phyloP scores from a whole-genome alignment of 176 grass and related monocot genomes.

The Bonia amplexicaulis region DNA sequence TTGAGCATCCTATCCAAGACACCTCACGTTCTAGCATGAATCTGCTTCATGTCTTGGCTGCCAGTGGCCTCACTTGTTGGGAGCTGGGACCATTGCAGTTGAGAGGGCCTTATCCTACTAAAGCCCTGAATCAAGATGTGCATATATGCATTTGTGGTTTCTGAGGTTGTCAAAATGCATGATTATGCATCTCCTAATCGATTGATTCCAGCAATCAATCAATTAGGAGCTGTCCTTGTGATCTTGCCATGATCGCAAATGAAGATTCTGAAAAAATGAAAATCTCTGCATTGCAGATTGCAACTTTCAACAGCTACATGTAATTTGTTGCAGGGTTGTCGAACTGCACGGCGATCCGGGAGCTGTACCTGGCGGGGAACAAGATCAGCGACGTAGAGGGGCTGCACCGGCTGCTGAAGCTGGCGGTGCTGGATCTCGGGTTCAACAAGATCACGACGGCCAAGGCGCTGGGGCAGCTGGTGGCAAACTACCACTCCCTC shows the following conservation, averaged over 20 bases:
- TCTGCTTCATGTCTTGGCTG: constrained; percentile 1
- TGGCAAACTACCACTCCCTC: constrained; percentile 97
- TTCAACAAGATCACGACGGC: constrained; percentile 95
- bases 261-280: neutral
- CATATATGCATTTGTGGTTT: neutral
- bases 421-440: constrained; percentile 86
- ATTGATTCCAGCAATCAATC: neutral
- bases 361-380: constrained; percentile 88
- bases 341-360: constrained; percentile 73
- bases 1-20: neutral
- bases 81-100: neutral
- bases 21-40: constrained; percentile 12
- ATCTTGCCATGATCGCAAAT: neutral
- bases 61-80: neutral
- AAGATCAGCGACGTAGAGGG: constrained; percentile 93
- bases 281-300: neutral
- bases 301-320: neutral
- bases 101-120: neutral
- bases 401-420: constrained; percentile 88
- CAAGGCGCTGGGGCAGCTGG: constrained; percentile 89
- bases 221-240: neutral
- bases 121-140: neutral
- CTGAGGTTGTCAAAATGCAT: neutral
- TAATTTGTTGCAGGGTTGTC: constrained; percentile 51
- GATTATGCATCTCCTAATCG: neutral